Evolutionary conservation across 1,284 basidiomycete genomes (phyloP).

Genomic region (Phlebopus sp.): DNA sequence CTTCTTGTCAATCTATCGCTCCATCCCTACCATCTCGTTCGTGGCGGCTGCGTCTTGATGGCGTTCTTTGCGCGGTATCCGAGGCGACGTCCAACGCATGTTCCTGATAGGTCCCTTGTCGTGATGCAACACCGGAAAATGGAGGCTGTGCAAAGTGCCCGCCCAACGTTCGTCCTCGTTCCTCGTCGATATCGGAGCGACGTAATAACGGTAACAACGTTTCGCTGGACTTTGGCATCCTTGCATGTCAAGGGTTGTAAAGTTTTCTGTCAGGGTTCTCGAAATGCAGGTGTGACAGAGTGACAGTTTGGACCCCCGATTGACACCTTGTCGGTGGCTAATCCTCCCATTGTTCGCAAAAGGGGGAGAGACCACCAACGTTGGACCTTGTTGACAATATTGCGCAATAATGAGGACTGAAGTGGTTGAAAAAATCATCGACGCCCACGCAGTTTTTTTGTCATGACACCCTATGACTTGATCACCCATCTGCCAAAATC

Average conservation of each 20-base stretch:
- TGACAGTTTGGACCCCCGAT: background rate
- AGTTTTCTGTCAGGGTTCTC: background rate
- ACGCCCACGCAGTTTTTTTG: constrained; percentile 3
- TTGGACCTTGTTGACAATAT: constrained; percentile 13
- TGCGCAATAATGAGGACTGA: constrained; percentile 1
- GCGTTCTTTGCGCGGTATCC: constrained; percentile 28
- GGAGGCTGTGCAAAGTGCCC: constrained; percentile 17
- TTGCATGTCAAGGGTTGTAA: background rate
- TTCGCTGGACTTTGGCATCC: background rate
- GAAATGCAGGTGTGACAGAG: background rate
- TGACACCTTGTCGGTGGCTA: background rate
- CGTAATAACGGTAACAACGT: constrained; percentile 19
- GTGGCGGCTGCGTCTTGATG: background rate
- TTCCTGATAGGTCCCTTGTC: constrained; percentile 26
- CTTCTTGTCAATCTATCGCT: constrained; percentile 26
- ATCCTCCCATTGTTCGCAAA: constrained; percentile 1
- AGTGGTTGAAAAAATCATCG: constrained; percentile 5
- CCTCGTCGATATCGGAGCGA: constrained; percentile 5
- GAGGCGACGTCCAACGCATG: constrained; percentile 25
- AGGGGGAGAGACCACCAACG: constrained; percentile 1
- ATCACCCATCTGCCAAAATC: constrained; percentile 9
- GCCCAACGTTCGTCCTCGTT: constrained; percentile 1
- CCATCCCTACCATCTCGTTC: constrained; percentile 10
- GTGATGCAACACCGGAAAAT: constrained; percentile 24
- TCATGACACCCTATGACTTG: constrained; percentile 10